Conservation (phyloP, 148 eudicot species). For the Euryodendron excelsum region DNA sequence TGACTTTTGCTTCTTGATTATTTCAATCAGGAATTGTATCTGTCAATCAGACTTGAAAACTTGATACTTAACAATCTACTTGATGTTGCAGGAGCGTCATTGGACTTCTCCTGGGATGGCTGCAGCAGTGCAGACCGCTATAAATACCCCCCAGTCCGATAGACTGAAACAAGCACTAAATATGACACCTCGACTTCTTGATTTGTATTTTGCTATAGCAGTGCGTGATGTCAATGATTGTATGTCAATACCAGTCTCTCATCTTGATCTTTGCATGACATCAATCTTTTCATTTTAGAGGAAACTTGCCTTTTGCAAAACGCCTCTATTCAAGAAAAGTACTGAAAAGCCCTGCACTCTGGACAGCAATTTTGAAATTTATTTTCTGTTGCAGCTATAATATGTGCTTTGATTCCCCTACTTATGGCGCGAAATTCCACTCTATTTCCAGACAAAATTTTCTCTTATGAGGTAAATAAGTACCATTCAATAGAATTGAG, state of each 20-base stretch:
- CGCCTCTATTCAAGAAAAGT: background rate
- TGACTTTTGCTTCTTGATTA: background rate
- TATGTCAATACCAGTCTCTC: conserved; percentile 29
- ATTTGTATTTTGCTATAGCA: conserved; percentile 78
- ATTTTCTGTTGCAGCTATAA: conserved; percentile 58
- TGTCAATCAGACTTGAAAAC: background rate
- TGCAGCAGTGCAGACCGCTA: conserved; percentile 72
- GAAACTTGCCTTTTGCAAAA: background rate
- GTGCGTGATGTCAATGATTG: conserved; percentile 80
- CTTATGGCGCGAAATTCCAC: conserved; percentile 79
- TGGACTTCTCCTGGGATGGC: conserved; percentile 89
- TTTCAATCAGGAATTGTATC: background rate
- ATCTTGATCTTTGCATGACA: background rate
- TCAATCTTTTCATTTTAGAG: background rate
- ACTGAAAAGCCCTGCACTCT: background rate
- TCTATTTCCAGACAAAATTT: conserved; percentile 72
- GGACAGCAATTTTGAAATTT: background rate
- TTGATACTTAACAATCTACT: conserved; percentile 10
- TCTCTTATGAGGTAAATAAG: conserved; percentile 66
- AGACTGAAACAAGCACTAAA: conserved; percentile 74
- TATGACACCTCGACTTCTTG: conserved; percentile 81
- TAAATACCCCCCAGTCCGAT: conserved; percentile 61
- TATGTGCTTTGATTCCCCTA: conserved; percentile 85
- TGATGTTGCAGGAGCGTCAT: conserved; percentile 79
- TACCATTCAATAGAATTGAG: background rate